phyloP scores from a whole-genome alignment of 2,329 filamentous ascomycete species.

The Trichoderma sp. region DNA sequence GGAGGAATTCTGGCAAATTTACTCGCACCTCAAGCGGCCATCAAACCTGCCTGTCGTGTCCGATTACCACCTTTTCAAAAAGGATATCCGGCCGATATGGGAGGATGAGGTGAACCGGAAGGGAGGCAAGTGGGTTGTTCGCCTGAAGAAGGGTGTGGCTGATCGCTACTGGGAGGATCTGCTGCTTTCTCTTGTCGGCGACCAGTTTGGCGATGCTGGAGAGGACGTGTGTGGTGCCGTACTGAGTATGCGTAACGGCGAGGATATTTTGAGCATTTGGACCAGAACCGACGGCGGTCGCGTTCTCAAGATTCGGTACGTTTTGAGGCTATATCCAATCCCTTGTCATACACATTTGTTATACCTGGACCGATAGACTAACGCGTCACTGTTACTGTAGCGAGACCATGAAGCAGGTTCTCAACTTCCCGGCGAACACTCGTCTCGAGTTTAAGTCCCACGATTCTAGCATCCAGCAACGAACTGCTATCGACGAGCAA shows the following conservation, averaged over 20 bases:
- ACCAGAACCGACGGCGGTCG: conserved; percentile 89
- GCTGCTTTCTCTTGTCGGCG: conserved; percentile 84
- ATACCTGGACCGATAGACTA: not conserved
- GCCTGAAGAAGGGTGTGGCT: conserved; percentile 94
- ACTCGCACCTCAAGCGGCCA: conserved; percentile 84
- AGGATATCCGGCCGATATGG: conserved; percentile 95
- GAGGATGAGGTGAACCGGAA: conserved; percentile 96
- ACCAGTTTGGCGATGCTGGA: conserved; percentile 88
- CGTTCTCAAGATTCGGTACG: conserved; percentile 91
- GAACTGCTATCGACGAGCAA: conserved; percentile 85
- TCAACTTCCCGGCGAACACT: conserved; percentile 84
- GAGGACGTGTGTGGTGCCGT: conserved; percentile 96
- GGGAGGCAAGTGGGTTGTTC: conserved; percentile 96
- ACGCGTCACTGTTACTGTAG: conserved; percentile 46
- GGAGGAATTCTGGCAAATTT: conserved; percentile 90
- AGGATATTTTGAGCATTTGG: conserved; percentile 98
- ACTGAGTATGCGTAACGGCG: conserved; percentile 88
- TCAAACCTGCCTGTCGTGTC: conserved; percentile 87
- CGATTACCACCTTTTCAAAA: conserved; percentile 97
- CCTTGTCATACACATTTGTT: not conserved
- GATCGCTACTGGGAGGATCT: conserved; percentile 98
- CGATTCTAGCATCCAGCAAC: conserved; percentile 91
- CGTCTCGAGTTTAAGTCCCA: conserved; percentile 95
- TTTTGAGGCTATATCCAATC: not conserved
- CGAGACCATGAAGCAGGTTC: conserved; percentile 89